These are phyloP conservation scores for Pholiota conissans DNA, from an alignment of 768 basidiomycete species.

Conservation along the genomic window DNA sequence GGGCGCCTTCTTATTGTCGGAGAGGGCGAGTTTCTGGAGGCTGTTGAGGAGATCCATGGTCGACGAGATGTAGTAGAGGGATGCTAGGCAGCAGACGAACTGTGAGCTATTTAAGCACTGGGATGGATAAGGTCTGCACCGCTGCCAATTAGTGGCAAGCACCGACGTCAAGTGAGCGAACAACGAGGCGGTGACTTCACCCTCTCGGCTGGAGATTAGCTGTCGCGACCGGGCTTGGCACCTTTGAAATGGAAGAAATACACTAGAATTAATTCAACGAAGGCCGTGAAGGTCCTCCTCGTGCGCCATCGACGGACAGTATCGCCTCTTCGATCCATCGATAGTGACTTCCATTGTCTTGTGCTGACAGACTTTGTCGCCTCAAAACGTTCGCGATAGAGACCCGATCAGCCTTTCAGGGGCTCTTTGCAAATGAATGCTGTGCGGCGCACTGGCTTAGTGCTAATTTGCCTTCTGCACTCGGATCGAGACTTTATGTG, in stretches of 20 bases:
- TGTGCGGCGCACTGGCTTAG: no score
- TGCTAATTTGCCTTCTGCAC: no score
- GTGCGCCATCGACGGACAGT: neutral
- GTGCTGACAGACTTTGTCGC: neutral
- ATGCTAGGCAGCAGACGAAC: neutral
- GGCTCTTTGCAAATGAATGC: no score
- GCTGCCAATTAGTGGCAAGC: neutral
- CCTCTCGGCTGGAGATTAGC: neutral
- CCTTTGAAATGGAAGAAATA: neutral
- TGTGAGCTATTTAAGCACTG: neutral
- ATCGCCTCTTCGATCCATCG: neutral
- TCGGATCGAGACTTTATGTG: no score
- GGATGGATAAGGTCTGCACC: neutral
- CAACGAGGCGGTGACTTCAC: neutral
- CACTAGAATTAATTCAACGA: neutral
- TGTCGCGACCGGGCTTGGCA: neutral
- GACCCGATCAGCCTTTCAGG: no score
- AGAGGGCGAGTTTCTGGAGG: slow-evolving; percentile 7
- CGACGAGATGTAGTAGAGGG: neutral
- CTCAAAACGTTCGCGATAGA: no score
- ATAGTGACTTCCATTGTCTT: neutral
- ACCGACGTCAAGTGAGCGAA: neutral
- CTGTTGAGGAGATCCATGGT: slow-evolving; percentile 16
- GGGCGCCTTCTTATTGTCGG: neutral
- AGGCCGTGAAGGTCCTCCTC: neutral